Evolutionary conservation across 495 filamentous ascomycete species (phyloP), one percentile per base, ranked within the genome.

Genomic region (Filosporella fistucella): DNA sequence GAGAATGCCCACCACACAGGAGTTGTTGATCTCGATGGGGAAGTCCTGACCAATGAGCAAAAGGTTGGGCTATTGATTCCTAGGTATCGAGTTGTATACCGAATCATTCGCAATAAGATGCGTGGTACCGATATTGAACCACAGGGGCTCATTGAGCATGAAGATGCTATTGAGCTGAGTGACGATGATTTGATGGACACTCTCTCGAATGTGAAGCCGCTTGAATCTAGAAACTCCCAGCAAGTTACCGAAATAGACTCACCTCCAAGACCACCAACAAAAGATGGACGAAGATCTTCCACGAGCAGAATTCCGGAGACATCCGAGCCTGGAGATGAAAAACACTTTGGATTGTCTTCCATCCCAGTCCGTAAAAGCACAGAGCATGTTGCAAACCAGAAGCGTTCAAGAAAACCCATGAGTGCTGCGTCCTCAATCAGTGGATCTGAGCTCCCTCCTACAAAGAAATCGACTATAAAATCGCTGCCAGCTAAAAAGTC

Each of bases 21-120:
- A 22, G 13, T 32, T n/a, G 12, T 34, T 21, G 43, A 46, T 42
- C 11, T 40, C 2, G 22, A 47, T 12, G 37, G 48, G 10, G 33
- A 44, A 28, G 42, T 34, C 4, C 9, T 41, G 10, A 42, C 42
- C 2, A 45, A 51, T 23, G 46, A 49, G 33, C 51, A 30, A 32
- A 48, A 42, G 49, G 47, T 37, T 23, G 36, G n/a, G 1, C 47
- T 34, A 17, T 42, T 33, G 49, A 43, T 32, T n/a, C 56, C 66
- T 1, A 62, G 51, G 23, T 69, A 68, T 38, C 57, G 63, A 23
- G 60, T 72, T 20, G 69, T 72, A n/a, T 72, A 70, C 45, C 61
- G 60, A 33, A 63, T 67, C 37, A 62, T 65, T 6, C 66, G 62
- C 5, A 68, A 66, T 37, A 63, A 62, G 41, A 54, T 68, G 22